These are phyloP conservation scores for Lentinula aciculospora DNA, from an alignment of 768 basidiomycete genomes.

Conservation along the genomic window DNA sequence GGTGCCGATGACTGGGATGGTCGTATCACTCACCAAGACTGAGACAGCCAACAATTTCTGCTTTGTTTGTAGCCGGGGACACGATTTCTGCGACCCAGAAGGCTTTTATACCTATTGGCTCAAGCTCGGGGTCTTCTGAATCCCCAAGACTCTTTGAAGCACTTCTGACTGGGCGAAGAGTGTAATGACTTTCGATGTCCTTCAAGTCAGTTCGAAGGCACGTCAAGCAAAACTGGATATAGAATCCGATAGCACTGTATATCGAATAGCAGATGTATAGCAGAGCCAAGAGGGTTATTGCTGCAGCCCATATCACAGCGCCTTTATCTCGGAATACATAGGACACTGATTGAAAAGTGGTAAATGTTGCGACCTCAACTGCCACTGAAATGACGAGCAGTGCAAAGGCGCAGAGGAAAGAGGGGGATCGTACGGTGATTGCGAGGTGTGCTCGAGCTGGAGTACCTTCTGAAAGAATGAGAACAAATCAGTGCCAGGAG, in stretches of 20 bases:
- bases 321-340: neutral
- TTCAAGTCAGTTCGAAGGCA: conserved; percentile 15
- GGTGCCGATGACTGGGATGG: neutral
- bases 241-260: neutral
- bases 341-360: neutral
- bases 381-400: neutral
- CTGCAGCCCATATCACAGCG: neutral
- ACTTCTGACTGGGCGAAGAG: neutral
- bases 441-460: conserved; percentile 12
- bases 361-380: neutral
- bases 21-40: conserved; percentile 13
- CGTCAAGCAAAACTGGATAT: neutral
- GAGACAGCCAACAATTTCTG: conserved; percentile 16
- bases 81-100: conserved; percentile 21
- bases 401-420: conserved; percentile 4
- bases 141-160: neutral
- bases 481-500: neutral
- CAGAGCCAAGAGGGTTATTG: neutral
- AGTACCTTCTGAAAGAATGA: conserved; percentile 14
- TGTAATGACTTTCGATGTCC: conserved; percentile 15
- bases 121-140: neutral
- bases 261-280: neutral
- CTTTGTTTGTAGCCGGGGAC: neutral
- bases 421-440: conserved; percentile 7
- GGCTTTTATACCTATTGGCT: conserved; percentile 8